Conservation (phyloP, 2,329 filamentous ascomycete genomes). For the Fulvia fulva region DNA sequence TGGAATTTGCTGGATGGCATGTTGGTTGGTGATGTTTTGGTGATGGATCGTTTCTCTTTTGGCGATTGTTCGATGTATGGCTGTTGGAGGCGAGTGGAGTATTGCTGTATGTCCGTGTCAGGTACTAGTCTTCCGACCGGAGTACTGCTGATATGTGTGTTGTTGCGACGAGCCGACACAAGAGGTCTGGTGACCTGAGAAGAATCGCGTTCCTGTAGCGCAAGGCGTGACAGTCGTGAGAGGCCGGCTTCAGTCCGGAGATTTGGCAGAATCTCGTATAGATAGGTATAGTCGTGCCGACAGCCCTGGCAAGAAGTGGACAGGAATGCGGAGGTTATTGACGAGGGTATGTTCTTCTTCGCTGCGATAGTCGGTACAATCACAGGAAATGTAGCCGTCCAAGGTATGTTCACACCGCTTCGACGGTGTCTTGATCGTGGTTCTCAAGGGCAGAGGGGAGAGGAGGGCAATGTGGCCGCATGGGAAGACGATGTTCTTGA, state of each 20-base stretch:
- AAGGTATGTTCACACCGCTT: not conserved
- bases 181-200: not conserved
- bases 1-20: slow-evolving; percentile 10
- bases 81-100: not conserved
- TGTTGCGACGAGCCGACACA: not conserved
- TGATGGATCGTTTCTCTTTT: not conserved
- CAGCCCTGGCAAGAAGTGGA: not conserved
- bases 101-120: not conserved
- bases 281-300: not conserved
- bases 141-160: not conserved
- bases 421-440: not conserved
- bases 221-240: not conserved
- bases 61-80: not conserved
- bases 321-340: not conserved
- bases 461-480: not conserved
- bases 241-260: not conserved
- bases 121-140: not conserved
- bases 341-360: not conserved
- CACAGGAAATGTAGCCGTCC: not conserved
- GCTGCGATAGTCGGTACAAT: not conserved
- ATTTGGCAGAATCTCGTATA: not conserved
- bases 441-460: not conserved
- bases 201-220: not conserved
- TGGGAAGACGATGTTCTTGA: not conserved
- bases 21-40: not conserved